These are phyloP conservation scores for Phoenix dactylifera DNA, from an alignment of 176 grass and related monocot genomes.

Conservation along the genomic window DNA sequence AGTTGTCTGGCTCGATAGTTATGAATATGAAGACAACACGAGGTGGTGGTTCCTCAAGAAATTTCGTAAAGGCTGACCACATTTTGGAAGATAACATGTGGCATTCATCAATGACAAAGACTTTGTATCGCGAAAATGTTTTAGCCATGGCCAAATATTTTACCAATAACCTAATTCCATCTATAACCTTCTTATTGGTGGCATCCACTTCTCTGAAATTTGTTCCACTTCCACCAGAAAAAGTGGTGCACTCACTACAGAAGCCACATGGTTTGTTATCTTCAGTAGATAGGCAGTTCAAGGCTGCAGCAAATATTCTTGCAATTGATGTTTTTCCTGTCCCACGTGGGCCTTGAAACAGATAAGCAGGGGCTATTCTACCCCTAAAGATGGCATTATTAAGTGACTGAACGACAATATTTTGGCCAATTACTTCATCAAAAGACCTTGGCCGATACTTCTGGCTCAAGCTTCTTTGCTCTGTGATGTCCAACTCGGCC, in stretches of 20 bases:
- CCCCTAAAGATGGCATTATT: constrained; percentile 56
- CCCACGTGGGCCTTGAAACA: constrained; percentile 87
- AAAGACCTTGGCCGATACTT: constrained; percentile 78
- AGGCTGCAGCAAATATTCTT: constrained; percentile 59
- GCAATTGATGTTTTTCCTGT: constrained; percentile 80
- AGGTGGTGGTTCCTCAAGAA: constrained; percentile 77
- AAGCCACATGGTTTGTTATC: constrained; percentile 69
- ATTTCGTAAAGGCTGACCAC: constrained; percentile 81
- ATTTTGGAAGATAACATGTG: constrained; percentile 84
- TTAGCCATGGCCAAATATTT: constrained; percentile 5
- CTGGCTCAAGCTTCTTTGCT: constrained; percentile 81
- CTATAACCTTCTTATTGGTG: constrained; percentile 7
- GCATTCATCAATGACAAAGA: constrained; percentile 70
- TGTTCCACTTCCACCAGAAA: constrained; percentile 23
- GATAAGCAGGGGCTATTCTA: constrained; percentile 76
- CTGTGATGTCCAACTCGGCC: constrained; percentile 20
- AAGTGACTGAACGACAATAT: constrained; percentile 73
- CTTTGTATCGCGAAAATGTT: background rate
- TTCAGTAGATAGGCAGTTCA: constrained; percentile 46
- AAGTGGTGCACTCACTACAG: constrained; percentile 52
- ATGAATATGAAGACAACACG: constrained; percentile 85
- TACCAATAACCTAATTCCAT: constrained; percentile 5
- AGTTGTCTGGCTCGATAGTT: constrained; percentile 64
- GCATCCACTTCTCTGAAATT: constrained; percentile 11
- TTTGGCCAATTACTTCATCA: constrained; percentile 82